Evolutionary conservation across 2,329 filamentous ascomycete species (phyloP).

Genomic region (Penicillium sp.): DNA sequence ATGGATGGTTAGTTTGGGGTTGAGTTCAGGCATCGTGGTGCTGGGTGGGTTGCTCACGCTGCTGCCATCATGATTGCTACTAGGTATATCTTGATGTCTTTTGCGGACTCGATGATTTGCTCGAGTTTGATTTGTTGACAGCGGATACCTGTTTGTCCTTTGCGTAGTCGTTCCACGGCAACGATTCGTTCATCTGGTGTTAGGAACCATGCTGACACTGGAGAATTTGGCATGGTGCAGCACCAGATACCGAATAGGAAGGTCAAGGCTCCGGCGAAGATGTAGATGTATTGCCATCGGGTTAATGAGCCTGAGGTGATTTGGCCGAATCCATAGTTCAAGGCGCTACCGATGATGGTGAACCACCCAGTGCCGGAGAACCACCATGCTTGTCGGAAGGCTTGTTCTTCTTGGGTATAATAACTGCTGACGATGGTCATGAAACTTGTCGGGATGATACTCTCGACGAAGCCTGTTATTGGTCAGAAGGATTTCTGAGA

Average conservation of each 20-base stretch:
- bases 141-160: conserved; percentile 58
- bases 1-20: not conserved
- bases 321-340: conserved; percentile 65
- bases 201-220: conserved; percentile 64
- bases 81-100: conserved; percentile 60
- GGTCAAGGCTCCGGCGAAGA: conserved; percentile 58
- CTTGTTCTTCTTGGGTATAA: conserved; percentile 62
- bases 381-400: conserved; percentile 62
- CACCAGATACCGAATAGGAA: conserved; percentile 60
- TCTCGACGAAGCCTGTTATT: conserved; percentile 51
- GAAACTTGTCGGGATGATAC: conserved; percentile 60
- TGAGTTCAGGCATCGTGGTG: not conserved
- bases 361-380: conserved; percentile 54
- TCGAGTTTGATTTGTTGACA: conserved; percentile 55
- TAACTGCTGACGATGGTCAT: conserved; percentile 58
- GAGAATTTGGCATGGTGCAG: conserved; percentile 60
- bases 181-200: conserved; percentile 57
- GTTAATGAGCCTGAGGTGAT: conserved; percentile 50
- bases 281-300: conserved; percentile 66
- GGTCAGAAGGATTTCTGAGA: accelerated
- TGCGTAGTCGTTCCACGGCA: conserved; percentile 58
- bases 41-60: conserved; percentile 39
- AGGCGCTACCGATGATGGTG: conserved; percentile 56
- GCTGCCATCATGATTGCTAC: conserved; percentile 63
- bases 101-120: conserved; percentile 54